Base-by-base conservation (phyloP, 2,329 filamentous ascomycete species). In the Fonsecaea nubica region DNA sequence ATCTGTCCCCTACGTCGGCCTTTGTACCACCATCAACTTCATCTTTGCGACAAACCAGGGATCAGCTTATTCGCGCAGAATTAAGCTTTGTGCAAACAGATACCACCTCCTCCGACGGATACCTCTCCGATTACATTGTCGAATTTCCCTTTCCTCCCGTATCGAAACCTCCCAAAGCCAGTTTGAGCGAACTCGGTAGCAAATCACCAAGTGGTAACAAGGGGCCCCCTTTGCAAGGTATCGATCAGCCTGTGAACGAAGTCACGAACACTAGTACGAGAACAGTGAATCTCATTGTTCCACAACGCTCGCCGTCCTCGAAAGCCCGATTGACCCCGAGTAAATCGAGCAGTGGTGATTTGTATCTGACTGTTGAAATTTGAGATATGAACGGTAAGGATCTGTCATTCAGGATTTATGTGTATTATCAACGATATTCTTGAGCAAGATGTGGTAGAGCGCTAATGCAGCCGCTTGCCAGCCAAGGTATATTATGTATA, bases 331-430 rank as follows among this genome's bases (percentile, higher is more conserved):
- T 69, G 54, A 71, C 69, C 30, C 70, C 70, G 6, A 71, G 62
- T 50, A 69, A 69, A 56, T 69, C 70, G 30, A 71, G 66, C 32
- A 65, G 35, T n/a, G 71, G 69, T n/a, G 71, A 72, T 57, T 58
- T 71, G 32, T 72, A 71, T 55, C 48, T 72, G 30, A 69, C 67
- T 18, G 69, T 71, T 32, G 66, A 68, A 35, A 63, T 68, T 9
- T 68, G 58, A 58, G 21, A 13, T 25, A n/a, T 33, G n/a, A 3
- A 35, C 18, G 42, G 3, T 25, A 50, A 50, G 45, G 45, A 30
- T 50, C 4, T 25, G 8, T 13, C 21, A 50, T 35, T 45, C 33
- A 12, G 13, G 42, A 60, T 30, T n/a, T 42, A 60, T 30, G 9
- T 42, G 21, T 61, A 35, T 54, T 15, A 18, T 25, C 8, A 18